Base-by-base conservation (phyloP, 1,139 yeast genomes). In the Saccharomyces uvarum region DNA sequence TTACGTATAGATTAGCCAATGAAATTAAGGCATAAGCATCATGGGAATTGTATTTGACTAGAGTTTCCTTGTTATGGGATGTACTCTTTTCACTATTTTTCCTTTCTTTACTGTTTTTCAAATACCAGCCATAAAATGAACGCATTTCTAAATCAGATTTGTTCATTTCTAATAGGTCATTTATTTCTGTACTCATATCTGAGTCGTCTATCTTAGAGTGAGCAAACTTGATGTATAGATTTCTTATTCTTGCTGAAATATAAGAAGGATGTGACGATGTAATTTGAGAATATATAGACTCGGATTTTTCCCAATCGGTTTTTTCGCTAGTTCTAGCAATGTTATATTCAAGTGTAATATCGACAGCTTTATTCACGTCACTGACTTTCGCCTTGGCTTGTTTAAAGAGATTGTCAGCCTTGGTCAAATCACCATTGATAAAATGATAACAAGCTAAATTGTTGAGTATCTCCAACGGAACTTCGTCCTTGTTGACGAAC, bases 81-180 rank as follows among this genome's bases (percentile, higher is more conserved):
- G 88, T 85, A 69, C 90, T 97, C 60, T 81, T 85, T 24, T 82
- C 81, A 54, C 74, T 77, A 9, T 51, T 50, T 27, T 24, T 27
- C 19, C 48, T 38, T 38, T 42, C 49, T 19, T 51, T 48, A 26
- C 53, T 67, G 60, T 78, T 80, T 61, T 84, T 86, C 59, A 89
- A 75, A 67, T 83, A 88, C 97, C 98, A 95, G 38, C 96, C 95
- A 70, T 86, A 88, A 61, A 93, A 85, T 0, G 99, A 88, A 58
- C 99, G 82, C 2, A 88, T 83, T 68, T 91, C 97, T 58, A 89
- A 73, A 65, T 89, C 81, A 16, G 83, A 79, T 1, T 82, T 78
- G 61, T 82, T 78, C 38, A 77, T 70, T 2, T 73, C 71, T 54
- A 90, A 71, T 7, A 93, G 71, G 4, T 73, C 67, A 52, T 80